phyloP scores from a whole-genome alignment of 176 grass and related monocot genomes.

The Aegilops umbellulata region DNA sequence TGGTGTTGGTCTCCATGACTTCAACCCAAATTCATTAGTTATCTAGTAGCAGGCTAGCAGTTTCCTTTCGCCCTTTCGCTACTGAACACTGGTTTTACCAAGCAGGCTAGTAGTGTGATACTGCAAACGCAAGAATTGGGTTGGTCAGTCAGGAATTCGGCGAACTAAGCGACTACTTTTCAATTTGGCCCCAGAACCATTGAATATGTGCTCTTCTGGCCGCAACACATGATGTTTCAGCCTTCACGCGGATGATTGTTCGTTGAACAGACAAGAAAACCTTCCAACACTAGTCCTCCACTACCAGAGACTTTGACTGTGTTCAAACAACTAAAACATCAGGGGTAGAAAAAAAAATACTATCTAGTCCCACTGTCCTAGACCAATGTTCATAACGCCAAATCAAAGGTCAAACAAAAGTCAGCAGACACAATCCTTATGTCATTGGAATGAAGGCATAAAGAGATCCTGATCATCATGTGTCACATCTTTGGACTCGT shows the following conservation, averaged over 20 bases:
- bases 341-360: background rate
- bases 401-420: conserved; percentile 19
- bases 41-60: background rate
- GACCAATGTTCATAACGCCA: conserved; percentile 12
- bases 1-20: conserved; percentile 35
- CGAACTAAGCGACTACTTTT: background rate
- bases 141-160: background rate
- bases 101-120: background rate
- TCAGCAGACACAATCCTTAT: background rate
- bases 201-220: background rate
- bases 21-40: conserved; percentile 38
- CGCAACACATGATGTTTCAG: background rate
- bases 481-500: conserved; percentile 6
- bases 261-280: conserved; percentile 17
- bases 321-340: background rate
- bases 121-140: background rate
- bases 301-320: conserved; percentile 30
- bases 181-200: background rate
- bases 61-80: conserved; percentile 5
- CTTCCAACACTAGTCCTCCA: background rate
- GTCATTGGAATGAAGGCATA: background rate
- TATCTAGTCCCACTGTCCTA: conserved; percentile 3
- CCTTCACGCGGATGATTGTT: background rate
- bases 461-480: background rate
- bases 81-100: conserved; percentile 10